phyloP scores from a whole-genome alignment of 1,284 basidiomycete genomes.

The Dichomitus squalens region DNA sequence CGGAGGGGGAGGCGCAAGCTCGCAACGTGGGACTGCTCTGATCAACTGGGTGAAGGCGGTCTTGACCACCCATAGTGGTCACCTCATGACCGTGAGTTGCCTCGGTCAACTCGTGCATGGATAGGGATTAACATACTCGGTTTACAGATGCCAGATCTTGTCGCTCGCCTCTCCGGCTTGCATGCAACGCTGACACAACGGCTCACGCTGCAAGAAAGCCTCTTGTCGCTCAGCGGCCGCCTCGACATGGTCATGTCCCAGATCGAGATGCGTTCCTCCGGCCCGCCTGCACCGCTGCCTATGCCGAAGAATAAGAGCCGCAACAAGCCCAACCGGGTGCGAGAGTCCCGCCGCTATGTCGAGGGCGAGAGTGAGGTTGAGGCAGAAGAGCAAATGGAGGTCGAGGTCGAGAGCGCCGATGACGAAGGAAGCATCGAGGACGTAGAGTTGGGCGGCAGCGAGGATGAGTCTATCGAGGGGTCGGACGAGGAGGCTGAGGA shows the following conservation, averaged over 20 bases:
- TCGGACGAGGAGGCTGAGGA: slow-evolving; percentile 56
- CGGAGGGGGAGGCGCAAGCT: slow-evolving; percentile 80
- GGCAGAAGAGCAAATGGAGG: slow-evolving; percentile 55
- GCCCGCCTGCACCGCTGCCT: slow-evolving; percentile 56
- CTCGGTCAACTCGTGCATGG: neutral
- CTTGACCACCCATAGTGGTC: slow-evolving; percentile 85
- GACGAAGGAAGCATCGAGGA: slow-evolving; percentile 74
- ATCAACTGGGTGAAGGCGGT: slow-evolving; percentile 91
- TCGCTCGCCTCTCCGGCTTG: slow-evolving; percentile 80
- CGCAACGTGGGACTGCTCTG: slow-evolving; percentile 83
- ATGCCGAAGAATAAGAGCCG: slow-evolving; percentile 39
- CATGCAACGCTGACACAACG: slow-evolving; percentile 85
- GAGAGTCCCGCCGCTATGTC: slow-evolving; percentile 60
- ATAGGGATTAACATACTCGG: neutral
- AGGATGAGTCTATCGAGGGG: slow-evolving; percentile 50
- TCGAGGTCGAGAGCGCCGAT: slow-evolving; percentile 63
- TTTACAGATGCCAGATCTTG: slow-evolving; percentile 81
- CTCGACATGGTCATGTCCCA: slow-evolving; percentile 94
- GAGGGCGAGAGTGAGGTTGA: slow-evolving; percentile 79
- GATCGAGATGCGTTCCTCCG: slow-evolving; percentile 81
- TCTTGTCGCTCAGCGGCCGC: slow-evolving; percentile 86
- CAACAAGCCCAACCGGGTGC: slow-evolving; percentile 30
- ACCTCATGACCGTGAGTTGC: slow-evolving; percentile 87
- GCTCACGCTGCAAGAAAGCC: slow-evolving; percentile 81
- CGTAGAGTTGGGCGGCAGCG: slow-evolving; percentile 74